Evolutionary conservation across 164 flowering plant species (phyloP), one percentile per base, ranked within the genome.

Genomic region (Nymphaea thermarum): DNA sequence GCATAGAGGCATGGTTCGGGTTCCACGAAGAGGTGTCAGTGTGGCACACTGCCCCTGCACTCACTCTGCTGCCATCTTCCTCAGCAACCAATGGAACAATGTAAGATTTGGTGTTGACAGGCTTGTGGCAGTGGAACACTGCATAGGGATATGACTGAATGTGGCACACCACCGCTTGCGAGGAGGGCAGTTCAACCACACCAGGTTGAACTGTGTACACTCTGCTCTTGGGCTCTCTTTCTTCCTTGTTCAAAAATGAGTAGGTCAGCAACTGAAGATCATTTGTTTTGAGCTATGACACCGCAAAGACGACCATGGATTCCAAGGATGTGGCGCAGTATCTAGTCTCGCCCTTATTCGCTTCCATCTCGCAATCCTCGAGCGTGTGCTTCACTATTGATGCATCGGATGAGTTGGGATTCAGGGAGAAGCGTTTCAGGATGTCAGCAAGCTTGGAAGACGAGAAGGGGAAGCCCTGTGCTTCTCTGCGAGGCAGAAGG

Each of bases 31-130:
- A 62, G 17, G 64, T 62, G 10, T 62, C 42, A 4, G 16, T 2
- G n/a, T 62, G 64, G 42, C 42, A 62, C 25, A 62, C 64, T 0
- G 64, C 64, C 12, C 64, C 64, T 8, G 64, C 64, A 17, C 11
- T 62, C 64, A 62, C 64, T 62, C 64, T 62, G 64, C 3, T 17
- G 36, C 64, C 64, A 62, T 17, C 64, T 41, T 62, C 64, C 2
- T n/a, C 57, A 2, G 12, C 57, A 51, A 51, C 14, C 14, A 51
- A 15, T 15, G 57, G 57, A 15, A 5, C 57, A 15, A 51, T 51
- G 14, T 51, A 51, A 51, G 42, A 17, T 62, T 62, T 62, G n/a
- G 64, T 8, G 6, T 12, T 62, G 10, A 17, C n/a, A 17, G 42
- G 2, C 25, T 62, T 41, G 42, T 62, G 64, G 64, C 64, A 62